Conservation (phyloP, 2,329 filamentous ascomycete species). For the Pseudogymnoascus sp. region DNA sequence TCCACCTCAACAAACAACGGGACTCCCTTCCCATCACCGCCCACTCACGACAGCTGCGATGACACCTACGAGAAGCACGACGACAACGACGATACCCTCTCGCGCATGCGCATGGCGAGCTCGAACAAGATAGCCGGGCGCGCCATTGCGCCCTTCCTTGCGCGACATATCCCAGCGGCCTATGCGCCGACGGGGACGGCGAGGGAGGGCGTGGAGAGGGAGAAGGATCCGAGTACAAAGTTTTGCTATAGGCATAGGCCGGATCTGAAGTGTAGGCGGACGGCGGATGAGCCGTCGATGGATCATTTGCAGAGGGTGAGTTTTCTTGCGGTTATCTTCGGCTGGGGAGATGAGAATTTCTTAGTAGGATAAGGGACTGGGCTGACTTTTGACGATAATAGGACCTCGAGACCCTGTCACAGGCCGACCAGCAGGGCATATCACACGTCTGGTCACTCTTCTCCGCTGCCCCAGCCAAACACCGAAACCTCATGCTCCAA, state of each 20-base stretch:
- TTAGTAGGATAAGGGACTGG: background rate
- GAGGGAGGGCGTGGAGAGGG: slow-evolving; percentile 32
- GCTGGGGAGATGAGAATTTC: background rate
- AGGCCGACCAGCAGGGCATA: slow-evolving; percentile 87
- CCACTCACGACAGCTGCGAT: slow-evolving; percentile 23
- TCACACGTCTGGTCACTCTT: slow-evolving; percentile 97
- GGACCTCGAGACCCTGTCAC: slow-evolving; percentile 75
- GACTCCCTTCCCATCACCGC: slow-evolving; percentile 10
- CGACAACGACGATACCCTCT: background rate
- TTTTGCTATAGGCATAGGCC: slow-evolving; percentile 95
- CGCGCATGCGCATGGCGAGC: slow-evolving; percentile 18
- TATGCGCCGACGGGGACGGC: slow-evolving; percentile 67
- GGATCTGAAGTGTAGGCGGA: slow-evolving; percentile 85
- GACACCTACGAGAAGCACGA: slow-evolving; percentile 2
- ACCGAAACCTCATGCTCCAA: slow-evolving; percentile 92
- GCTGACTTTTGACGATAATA: slow-evolving; percentile 28
- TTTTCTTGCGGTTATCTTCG: slow-evolving; percentile 15
- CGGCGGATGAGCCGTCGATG: slow-evolving; percentile 94
- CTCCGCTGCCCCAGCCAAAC: slow-evolving; percentile 87
- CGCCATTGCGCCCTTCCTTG: slow-evolving; percentile 60
- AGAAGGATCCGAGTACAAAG: slow-evolving; percentile 65
- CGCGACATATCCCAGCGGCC: slow-evolving; percentile 80
- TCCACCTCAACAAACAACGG: background rate
- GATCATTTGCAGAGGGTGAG: slow-evolving; percentile 80
- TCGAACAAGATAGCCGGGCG: slow-evolving; percentile 24